These are phyloP conservation scores for Mucor sp. DNA, from an alignment of 371 early-diverging fungal genomes.

Conservation along the genomic window DNA sequence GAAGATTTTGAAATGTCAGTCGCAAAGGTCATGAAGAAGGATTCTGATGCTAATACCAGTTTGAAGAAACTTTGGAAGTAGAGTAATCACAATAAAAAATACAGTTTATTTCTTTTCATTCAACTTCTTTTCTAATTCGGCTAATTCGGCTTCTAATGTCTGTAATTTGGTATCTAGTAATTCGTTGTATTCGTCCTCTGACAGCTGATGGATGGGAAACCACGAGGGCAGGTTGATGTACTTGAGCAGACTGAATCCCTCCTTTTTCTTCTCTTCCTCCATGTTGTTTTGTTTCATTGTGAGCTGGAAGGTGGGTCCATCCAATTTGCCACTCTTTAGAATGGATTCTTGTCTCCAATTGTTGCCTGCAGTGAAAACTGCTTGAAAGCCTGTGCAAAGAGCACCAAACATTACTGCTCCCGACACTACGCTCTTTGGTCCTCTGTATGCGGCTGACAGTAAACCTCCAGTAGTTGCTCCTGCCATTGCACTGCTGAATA, in stretches of 20 bases:
- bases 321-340: constrained; percentile 8
- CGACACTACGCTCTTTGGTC: constrained; percentile 50
- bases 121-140: constrained; percentile 31
- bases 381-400: constrained; percentile 35
- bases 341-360: constrained; percentile 43
- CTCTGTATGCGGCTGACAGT: constrained; percentile 52
- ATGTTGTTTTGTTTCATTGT: neutral
- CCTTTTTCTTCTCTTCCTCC: constrained; percentile 1
- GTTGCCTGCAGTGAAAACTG: constrained; percentile 32
- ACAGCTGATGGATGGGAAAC: constrained; percentile 48
- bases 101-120: constrained; percentile 10
- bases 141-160: constrained; percentile 43
- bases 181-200: constrained; percentile 48
- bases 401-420: constrained; percentile 58
- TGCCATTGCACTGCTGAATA: constrained; percentile 61
- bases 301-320: neutral
- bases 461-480: constrained; percentile 62
- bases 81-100: constrained; percentile 15
- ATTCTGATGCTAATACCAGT: constrained; percentile 94
- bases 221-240: constrained; percentile 46
- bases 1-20: constrained; percentile 99
- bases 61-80: constrained; percentile 98
- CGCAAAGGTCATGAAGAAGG: constrained; percentile 99
- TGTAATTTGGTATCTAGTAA: constrained; percentile 46
- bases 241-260: constrained; percentile 28